Evolutionary conservation across 192 early-diverging fungal genomes (phyloP).

Genomic region (Entophlyctis luteolus): DNA sequence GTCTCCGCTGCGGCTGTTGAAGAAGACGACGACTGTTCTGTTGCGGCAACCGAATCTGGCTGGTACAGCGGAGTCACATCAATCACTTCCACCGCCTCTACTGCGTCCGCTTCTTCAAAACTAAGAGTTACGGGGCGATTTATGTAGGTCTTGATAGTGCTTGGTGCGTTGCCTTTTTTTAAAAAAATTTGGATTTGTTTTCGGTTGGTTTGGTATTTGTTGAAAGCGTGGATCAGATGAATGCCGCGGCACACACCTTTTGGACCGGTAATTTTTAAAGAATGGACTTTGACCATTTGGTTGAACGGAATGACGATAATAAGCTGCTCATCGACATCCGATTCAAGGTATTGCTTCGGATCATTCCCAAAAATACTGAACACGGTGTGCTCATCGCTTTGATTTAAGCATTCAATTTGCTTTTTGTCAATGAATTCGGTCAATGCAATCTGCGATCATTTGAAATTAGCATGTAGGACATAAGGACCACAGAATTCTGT

Average conservation of each 20-base stretch:
- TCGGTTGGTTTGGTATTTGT: too few relatives aligned
- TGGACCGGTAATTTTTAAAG: constrained; percentile 56
- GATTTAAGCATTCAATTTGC: constrained; percentile 77
- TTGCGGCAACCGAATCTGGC: neutral
- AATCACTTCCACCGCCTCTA: constrained; percentile 73
- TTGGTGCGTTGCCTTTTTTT: constrained; percentile 68
- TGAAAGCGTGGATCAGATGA: neutral
- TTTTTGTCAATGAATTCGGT: constrained; percentile 34
- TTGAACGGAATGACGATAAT: constrained; percentile 84
- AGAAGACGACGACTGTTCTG: neutral
- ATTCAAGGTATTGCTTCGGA: constrained; percentile 66
- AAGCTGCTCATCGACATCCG: constrained; percentile 94
- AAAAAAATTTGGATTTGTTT: neutral
- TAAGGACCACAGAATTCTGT: neutral
- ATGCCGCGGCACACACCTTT: constrained; percentile 51
- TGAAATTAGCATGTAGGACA: neutral
- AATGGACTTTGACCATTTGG: constrained; percentile 74
- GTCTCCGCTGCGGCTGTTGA: neutral
- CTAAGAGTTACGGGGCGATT: constrained; percentile 71
- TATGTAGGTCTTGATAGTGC: constrained; percentile 80
- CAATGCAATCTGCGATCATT: constrained; percentile 32
- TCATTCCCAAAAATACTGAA: constrained; percentile 72
- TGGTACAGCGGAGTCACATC: constrained; percentile 55
- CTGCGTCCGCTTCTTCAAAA: constrained; percentile 82
- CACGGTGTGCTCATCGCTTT: constrained; percentile 70